Evolutionary conservation across 352 stramenopile genomes (phyloP).

Genomic region (Pythium dissotocum): DNA sequence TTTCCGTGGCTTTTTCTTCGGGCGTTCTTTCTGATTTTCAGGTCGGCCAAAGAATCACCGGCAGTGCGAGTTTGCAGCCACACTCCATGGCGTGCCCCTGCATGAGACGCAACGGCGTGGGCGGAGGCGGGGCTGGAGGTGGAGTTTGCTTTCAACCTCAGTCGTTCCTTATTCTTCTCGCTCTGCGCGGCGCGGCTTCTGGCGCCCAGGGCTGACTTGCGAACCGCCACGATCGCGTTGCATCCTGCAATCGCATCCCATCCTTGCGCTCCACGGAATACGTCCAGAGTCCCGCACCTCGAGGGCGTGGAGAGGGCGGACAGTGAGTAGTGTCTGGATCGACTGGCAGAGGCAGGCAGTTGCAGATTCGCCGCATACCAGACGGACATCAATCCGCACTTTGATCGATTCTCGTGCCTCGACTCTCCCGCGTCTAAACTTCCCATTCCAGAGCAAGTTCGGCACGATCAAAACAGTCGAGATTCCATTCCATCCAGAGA

Average conservation of each 20-base stretch:
- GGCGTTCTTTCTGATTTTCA: slow-evolving; percentile 25
- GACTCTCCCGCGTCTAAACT: background rate
- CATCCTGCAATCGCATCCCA: slow-evolving; percentile 7
- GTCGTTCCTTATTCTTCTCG: slow-evolving; percentile 10
- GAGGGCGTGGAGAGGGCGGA: background rate
- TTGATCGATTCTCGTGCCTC: slow-evolving; percentile 1
- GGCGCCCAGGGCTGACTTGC: background rate
- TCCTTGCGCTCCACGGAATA: slow-evolving; percentile 19
- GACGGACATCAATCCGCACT: background rate
- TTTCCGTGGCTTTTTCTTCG: slow-evolving; percentile 13
- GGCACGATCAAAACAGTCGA: background rate
- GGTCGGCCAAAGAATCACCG: slow-evolving; percentile 7
- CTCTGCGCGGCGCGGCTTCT: slow-evolving; percentile 14
- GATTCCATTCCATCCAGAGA: slow-evolving; percentile 1
- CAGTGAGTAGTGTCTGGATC: background rate
- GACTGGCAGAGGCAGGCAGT: slow-evolving; percentile 8
- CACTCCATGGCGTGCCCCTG: slow-evolving; percentile 4
- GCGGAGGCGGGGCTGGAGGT: background rate
- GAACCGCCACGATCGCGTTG: slow-evolving; percentile 18
- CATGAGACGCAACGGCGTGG: slow-evolving; percentile 16
- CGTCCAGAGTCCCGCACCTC: background rate
- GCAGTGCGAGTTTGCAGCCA: background rate
- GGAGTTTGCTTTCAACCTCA: background rate
- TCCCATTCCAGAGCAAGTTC: too few species aligned
- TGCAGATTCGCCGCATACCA: slow-evolving; percentile 10